Evolutionary conservation across 306 rosid genomes (phyloP), one percentile per base, ranked within the genome.

Genomic region (Vigna nakashimae): DNA sequence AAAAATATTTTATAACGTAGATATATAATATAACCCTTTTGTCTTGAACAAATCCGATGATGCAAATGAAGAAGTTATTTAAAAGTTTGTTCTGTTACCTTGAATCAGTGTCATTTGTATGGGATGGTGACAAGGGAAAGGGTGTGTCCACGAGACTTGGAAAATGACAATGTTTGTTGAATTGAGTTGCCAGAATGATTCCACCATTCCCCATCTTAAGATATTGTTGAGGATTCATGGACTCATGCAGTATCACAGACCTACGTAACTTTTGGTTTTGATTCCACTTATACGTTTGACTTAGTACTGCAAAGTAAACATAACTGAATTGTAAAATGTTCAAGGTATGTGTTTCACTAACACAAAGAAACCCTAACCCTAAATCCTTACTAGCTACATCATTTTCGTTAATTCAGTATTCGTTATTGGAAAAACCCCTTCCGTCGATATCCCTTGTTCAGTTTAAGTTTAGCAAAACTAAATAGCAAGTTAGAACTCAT

Each of bases 171-270:
- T 67, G 18, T 18, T 18, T 55, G 18, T 85, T 72, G 80, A n/a
- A 70, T 65, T 43, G 64, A 58, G 66, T 75, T 32, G 78, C 43
- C 12, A 86, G 80, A 76, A 86, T 26, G 55, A 81, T 87, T 59
- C 86, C 88, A 36, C 84, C 86, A 58, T 84, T 82, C 45, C 74
- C 88, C 82, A 82, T 81, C 75, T 60, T 87, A 43, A 78, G 73
- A 14, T 84, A 83, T 20, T 62, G 88, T 18, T 56, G 82, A 59
- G 75, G 45, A 18, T 57, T 76, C 40, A 65, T 38, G 14, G 74
- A 30, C 5, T 71, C 82, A 56, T 82, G 71, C 2, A 26, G 40
- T 40, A 74, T 28, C 26, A 32, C 65, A 45, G 72, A 32, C 6
- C 63, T 55, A 53, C 58, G 69, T 65, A 71, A 43, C 34, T 13